Conservation (phyloP, 2,329 filamentous ascomycete genomes). For the Hypoxylon sp. region DNA sequence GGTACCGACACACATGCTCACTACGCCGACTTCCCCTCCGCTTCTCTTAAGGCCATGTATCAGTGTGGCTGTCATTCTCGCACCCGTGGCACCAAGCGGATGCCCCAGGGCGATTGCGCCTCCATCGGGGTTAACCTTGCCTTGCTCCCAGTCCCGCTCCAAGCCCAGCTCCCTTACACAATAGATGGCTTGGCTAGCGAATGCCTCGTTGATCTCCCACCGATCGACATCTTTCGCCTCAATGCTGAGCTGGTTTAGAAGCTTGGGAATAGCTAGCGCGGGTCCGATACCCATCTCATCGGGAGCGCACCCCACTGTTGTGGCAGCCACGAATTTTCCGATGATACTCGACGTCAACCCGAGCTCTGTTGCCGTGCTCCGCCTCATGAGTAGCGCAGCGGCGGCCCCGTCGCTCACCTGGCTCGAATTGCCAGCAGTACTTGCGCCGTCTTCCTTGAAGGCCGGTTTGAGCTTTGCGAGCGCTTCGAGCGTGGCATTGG, state of each 20-base stretch:
- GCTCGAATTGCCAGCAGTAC: conserved; percentile 86
- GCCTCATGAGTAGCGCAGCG: conserved; percentile 84
- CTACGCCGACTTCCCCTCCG: conserved; percentile 82
- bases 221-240: conserved; percentile 77
- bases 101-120: conserved; percentile 96
- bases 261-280: conserved; percentile 84
- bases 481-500: conserved; percentile 74
- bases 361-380: conserved; percentile 80
- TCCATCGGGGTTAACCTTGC: conserved; percentile 89
- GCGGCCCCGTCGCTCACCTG: conserved; percentile 92
- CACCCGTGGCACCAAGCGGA: conserved; percentile 89
- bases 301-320: conserved; percentile 81
- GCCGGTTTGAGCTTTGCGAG: conserved; percentile 86
- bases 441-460: conserved; percentile 79
- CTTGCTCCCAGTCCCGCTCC: conserved; percentile 70
- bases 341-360: conserved; percentile 78
- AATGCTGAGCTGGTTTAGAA: conserved; percentile 78
- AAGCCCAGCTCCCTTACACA: conserved; percentile 78
- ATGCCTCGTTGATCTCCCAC: conserved; percentile 95
- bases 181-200: conserved; percentile 75
- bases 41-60: conserved; percentile 74
- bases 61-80: conserved; percentile 81
- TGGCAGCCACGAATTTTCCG: conserved; percentile 83
- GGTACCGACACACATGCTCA: conserved; percentile 91
- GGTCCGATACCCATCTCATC: conserved; percentile 97